Percentiles rank a stretch among this genome's conserved stretches.
Evolutionary conservation across 2,329 filamentous ascomycete genomes (phyloP).

Genomic region (Albophoma yamanashiensis): DNA sequence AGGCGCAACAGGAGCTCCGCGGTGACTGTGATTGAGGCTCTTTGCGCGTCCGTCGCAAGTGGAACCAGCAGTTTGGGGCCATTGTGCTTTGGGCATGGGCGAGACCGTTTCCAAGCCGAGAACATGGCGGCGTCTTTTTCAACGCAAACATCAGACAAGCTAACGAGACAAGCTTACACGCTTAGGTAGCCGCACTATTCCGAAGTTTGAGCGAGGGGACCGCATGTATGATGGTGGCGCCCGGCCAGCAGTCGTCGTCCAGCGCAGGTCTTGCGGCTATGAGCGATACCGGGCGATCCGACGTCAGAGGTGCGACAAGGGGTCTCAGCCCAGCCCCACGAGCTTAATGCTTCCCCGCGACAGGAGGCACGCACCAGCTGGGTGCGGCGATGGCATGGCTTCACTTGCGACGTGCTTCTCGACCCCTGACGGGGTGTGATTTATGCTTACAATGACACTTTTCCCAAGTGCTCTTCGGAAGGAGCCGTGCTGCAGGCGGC

Average conservation of each 20-base stretch:
- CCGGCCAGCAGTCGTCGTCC: background rate
- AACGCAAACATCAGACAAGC: background rate
- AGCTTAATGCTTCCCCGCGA: constrained; percentile 1
- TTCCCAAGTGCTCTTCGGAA: background rate
- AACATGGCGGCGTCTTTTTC: background rate
- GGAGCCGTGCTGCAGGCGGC: background rate
- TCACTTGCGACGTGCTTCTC: background rate
- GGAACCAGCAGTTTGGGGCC: background rate
- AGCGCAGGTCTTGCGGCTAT: background rate
- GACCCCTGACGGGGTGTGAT: background rate
- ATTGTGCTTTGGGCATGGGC: background rate
- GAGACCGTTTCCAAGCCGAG: background rate
- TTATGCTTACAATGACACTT: background rate
- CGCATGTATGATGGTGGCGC: background rate
- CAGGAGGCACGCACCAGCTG: background rate
- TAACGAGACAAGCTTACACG: background rate
- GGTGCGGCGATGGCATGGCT: constrained; percentile 1
- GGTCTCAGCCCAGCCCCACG: background rate
- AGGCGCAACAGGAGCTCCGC: background rate
- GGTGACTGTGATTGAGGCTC: background rate
- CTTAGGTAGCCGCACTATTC: background rate
- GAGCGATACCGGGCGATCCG: constrained; percentile 10
- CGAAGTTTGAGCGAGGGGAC: background rate
- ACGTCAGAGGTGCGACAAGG: constrained; percentile 8
- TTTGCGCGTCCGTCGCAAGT: background rate